Conservation (phyloP, 1,284 basidiomycete species). For the Ceratobasidium sp. region DNA sequence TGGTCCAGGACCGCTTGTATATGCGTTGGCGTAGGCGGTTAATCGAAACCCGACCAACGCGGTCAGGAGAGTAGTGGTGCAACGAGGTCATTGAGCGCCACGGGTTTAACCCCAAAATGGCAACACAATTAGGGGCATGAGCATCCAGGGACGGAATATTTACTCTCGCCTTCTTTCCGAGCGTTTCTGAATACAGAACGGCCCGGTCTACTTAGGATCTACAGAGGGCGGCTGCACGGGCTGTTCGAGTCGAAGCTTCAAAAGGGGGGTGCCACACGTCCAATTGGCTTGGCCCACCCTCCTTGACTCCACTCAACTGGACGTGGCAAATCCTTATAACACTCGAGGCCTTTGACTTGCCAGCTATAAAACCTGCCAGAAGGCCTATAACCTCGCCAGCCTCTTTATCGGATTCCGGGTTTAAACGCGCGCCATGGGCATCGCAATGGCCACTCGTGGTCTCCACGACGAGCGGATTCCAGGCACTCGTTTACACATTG, state of each 20-base stretch:
- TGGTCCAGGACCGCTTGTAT: neutral
- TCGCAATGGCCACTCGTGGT: neutral
- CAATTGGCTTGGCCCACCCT: neutral
- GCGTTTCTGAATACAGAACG: neutral
- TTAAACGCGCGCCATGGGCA: neutral
- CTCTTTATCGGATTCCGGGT: neutral
- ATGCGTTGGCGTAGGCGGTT: neutral
- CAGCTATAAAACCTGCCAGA: neutral
- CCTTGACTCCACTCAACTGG: neutral
- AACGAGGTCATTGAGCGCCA: slow-evolving; percentile 1
- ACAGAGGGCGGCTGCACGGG: neutral
- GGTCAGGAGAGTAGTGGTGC: neutral
- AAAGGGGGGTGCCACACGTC: too few relatives aligned
- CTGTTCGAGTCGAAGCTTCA: neutral
- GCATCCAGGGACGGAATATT: slow-evolving; percentile 18
- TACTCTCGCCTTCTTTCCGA: neutral
- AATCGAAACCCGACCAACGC: neutral
- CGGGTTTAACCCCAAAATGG: slow-evolving; percentile 23
- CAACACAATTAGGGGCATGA: slow-evolving; percentile 13
- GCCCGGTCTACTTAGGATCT: neutral
- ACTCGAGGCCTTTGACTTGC: neutral
- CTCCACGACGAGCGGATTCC: slow-evolving; percentile 49
- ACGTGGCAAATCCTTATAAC: neutral
- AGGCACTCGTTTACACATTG: slow-evolving; percentile 57
- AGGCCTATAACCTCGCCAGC: neutral